Percentiles rank a stretch among this genome's conserved stretches.
phyloP scores from a whole-genome alignment of 805 yeast species.

The Cyberlindnera sargentensis region DNA sequence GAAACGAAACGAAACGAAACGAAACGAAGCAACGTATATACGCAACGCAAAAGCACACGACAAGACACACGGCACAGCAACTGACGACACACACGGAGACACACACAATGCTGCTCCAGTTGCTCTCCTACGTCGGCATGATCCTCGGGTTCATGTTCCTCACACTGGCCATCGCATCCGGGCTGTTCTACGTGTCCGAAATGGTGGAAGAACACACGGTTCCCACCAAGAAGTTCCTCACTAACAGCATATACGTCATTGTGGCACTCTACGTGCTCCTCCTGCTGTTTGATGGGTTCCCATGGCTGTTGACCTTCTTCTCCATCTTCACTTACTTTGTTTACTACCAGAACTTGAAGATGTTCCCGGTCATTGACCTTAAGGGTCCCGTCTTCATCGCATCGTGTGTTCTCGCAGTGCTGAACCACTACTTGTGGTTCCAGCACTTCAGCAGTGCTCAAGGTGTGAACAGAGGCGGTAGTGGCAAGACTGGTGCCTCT shows the following conservation, averaged over 20 bases:
- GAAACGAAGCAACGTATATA: neutral
- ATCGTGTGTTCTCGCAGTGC: slow-evolving; percentile 64
- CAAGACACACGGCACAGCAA: neutral
- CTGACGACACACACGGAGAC: neutral
- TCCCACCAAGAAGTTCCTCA: slow-evolving; percentile 66
- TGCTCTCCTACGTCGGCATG: slow-evolving; percentile 55
- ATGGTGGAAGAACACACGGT: slow-evolving; percentile 90
- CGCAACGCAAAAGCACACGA: no score
- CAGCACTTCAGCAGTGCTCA: slow-evolving; percentile 49
- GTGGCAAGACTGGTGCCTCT: slow-evolving; percentile 36
- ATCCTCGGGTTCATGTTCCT: slow-evolving; percentile 53
- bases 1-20: no score
- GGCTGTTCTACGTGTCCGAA: slow-evolving; percentile 85
- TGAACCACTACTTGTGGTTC: slow-evolving; percentile 89
- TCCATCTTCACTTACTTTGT: slow-evolving; percentile 65
- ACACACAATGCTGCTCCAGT: slow-evolving; percentile 44
- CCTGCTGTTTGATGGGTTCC: slow-evolving; percentile 71
- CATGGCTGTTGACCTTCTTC: slow-evolving; percentile 57
- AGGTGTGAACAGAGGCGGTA: no score
- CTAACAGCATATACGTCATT: slow-evolving; percentile 55
- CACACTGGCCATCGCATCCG: slow-evolving; percentile 76
- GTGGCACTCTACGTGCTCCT: slow-evolving; percentile 49
- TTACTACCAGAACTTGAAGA: slow-evolving; percentile 68
- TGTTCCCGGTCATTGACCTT: slow-evolving; percentile 79
- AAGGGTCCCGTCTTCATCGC: slow-evolving; percentile 63